Base-by-base conservation (phyloP, 345 rosid species). In the Pugionium cornutum region DNA sequence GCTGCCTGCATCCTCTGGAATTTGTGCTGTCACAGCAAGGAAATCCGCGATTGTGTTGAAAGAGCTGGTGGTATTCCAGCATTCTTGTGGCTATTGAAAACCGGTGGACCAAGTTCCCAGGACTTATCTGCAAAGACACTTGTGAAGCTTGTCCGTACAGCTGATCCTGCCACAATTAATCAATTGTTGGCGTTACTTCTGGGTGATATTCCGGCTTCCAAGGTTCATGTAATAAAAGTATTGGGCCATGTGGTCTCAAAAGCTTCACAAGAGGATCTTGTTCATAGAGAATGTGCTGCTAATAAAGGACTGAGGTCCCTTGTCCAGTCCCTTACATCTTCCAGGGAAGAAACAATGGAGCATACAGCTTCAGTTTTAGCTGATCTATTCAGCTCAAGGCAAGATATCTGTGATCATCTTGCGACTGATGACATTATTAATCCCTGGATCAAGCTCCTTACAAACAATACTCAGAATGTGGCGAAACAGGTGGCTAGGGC, bases 21-120 rank as follows among this genome's bases (percentile, higher is more conserved):
- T 76, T 78, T 89, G 71, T 87, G 95, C 69, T 80, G 89, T 71
- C 95, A 92, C 60, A 83, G 95, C 68, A 95, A 89, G 75, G 96
- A 92, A 62, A 89, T 92, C 10, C 80, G 92, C 43, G 98, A 83
- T 34, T 87, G 96, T 57, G 88, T 92, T 73, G 92, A 89, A 76
- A 84, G 88, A 83, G 96, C 96, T 25, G 96, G 89, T 68, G 96
- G 92, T 31, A 72, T 84, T 65, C 81, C 86, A 5, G 92, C 98
- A 47, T 79, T 92, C 61, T 67, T 89, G 64, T 89, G 92, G 90
- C 90, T 89, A 53, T 70, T 92, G 64, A 85, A 77, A 80, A 79
- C 82, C 50, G 92, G 95, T 43, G 85, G 86, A 52, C 77, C 73
- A 5, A 84, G 79, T 67, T 89, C 88, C 47, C 95, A 89, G 69